These are phyloP conservation scores for Podospora comata DNA, from an alignment of 495 filamentous ascomycete species.

Conservation along the genomic window DNA sequence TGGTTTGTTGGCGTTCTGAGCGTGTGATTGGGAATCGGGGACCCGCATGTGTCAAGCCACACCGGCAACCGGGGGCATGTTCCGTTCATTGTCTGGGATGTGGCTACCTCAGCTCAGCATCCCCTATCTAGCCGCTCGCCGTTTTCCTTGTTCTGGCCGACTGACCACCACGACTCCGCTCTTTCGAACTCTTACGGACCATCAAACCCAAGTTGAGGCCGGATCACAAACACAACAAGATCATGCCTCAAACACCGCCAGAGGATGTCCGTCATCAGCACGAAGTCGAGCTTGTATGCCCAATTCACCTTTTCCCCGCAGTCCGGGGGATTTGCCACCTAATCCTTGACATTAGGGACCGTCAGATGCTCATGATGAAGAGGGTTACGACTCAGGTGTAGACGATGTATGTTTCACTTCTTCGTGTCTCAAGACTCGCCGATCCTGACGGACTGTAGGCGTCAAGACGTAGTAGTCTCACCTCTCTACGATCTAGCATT, in stretches of 20 bases:
- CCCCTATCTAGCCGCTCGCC: background rate
- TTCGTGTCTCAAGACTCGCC: no score
- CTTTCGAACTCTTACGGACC: background rate
- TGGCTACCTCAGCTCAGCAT: background rate
- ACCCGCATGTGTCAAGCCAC: background rate
- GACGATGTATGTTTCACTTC: background rate
- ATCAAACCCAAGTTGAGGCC: background rate
- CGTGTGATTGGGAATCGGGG: background rate
- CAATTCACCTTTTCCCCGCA: background rate
- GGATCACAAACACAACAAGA: background rate
- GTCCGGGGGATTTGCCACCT: background rate
- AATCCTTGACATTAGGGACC: background rate
- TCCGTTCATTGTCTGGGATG: no score
- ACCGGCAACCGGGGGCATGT: no score
- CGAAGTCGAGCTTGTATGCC: background rate
- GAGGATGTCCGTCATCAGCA: background rate
- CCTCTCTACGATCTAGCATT: constrained; percentile 37
- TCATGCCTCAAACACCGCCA: background rate
- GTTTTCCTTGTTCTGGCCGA: background rate
- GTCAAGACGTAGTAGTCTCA: background rate
- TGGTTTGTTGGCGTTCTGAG: background rate
- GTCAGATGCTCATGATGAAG: background rate
- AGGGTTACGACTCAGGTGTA: background rate
- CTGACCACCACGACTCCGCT: no score
- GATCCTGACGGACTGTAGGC: no score